Conservation (phyloP, 2,329 filamentous ascomycete species). For the Penicillium sp. region DNA sequence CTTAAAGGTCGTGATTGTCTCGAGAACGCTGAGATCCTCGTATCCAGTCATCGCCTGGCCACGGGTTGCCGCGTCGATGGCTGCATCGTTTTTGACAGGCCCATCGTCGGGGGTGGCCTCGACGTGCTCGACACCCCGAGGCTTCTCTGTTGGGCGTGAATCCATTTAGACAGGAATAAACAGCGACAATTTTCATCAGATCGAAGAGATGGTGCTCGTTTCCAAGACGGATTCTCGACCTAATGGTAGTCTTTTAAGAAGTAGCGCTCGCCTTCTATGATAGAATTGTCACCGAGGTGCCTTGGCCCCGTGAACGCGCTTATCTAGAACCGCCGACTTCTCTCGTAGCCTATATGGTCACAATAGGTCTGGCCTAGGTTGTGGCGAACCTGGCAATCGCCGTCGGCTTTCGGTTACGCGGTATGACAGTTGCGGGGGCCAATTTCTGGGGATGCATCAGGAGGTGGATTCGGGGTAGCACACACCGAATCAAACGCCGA, state of each 20-base stretch:
- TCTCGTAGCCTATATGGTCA: not conserved
- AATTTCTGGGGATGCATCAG: not conserved
- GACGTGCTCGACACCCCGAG: not conserved
- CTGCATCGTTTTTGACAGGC: not conserved
- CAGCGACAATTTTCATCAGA: not conserved
- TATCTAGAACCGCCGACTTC: not conserved
- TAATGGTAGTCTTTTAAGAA: not conserved
- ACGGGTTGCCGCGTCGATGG: conserved; percentile 8
- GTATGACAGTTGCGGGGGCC: not conserved
- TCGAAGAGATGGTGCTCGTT: not conserved
- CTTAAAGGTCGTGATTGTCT: conserved; percentile 15
- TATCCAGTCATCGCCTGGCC: conserved; percentile 16
- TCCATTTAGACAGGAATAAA: not conserved
- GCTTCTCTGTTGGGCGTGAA: not conserved
- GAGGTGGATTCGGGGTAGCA: not conserved
- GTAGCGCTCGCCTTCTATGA: not conserved
- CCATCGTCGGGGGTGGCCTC: not conserved
- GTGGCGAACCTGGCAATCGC: not conserved
- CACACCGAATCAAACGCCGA: not conserved
- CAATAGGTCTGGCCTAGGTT: not conserved
- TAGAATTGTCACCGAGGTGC: not conserved
- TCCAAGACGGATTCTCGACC: not conserved
- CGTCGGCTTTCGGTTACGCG: not conserved
- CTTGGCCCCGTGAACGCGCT: not conserved
- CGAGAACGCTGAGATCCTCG: conserved; percentile 8